Evolutionary conservation across 495 filamentous ascomycete species (phyloP).

Genomic region (Hypoxylon subgilvum): DNA sequence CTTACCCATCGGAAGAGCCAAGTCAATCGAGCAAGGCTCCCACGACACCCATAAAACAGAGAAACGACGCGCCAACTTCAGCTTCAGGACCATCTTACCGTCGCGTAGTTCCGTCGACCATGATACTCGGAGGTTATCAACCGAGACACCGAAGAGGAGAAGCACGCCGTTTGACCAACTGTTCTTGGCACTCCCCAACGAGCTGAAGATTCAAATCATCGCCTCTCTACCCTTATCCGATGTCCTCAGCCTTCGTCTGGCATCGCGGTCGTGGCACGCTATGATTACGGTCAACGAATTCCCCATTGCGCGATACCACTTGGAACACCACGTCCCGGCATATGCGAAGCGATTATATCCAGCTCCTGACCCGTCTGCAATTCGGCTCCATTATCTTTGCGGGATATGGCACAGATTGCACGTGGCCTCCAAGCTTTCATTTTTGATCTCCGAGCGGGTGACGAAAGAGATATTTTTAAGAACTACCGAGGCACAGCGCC

Average conservation of each 20-base stretch:
- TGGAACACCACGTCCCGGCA: conserved; percentile 57
- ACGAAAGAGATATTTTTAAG: conserved; percentile 62
- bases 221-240: conserved; percentile 60
- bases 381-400: conserved; percentile 63
- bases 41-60: conserved; percentile 45
- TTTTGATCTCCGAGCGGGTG: conserved; percentile 61
- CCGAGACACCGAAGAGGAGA: conserved; percentile 32
- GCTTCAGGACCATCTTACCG: conserved; percentile 39
- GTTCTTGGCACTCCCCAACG: conserved; percentile 58
- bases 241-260: conserved; percentile 57
- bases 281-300: conserved; percentile 62
- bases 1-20: conserved; percentile 48
- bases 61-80: conserved; percentile 40
- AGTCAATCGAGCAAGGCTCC: conserved; percentile 26
- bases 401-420: conserved; percentile 64
- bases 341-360: conserved; percentile 62
- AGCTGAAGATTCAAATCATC: conserved; percentile 63
- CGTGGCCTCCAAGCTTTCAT: conserved; percentile 60
- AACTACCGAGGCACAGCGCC: conserved; percentile 53
- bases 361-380: conserved; percentile 44
- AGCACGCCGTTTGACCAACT: conserved; percentile 54
- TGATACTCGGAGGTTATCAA: conserved; percentile 31
- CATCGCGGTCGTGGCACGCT: conserved; percentile 59
- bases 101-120: conserved; percentile 40
- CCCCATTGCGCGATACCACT: conserved; percentile 61